Evolutionary conservation across 257 asterid species (phyloP).

Genomic region (Ligustrum vulgare): DNA sequence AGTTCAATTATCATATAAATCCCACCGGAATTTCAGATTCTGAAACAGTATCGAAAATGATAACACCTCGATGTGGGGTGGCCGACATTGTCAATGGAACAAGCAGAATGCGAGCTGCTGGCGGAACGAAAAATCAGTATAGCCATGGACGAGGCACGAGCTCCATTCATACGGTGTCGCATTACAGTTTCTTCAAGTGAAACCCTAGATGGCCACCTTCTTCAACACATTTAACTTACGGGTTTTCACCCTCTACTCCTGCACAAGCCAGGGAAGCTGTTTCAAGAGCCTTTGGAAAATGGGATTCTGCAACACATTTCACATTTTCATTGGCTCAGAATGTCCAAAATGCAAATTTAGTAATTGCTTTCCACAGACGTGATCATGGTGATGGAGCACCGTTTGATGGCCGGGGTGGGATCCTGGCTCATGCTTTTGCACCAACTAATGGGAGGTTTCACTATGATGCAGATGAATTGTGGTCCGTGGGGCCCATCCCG

Average conservation of each 20-base stretch:
- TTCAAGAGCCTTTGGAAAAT: conserved; percentile 25
- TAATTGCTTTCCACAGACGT: conserved; percentile 22
- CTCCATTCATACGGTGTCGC: conserved; percentile 23
- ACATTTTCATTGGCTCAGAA: conserved; percentile 5
- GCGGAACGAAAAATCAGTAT: background rate
- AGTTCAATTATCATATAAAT: conserved; percentile 22
- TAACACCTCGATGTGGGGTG: conserved; percentile 36
- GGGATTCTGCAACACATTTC: conserved; percentile 30
- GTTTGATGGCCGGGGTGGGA: conserved; percentile 37
- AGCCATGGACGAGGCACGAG: background rate
- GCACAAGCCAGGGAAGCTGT: background rate
- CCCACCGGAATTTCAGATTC: conserved; percentile 32
- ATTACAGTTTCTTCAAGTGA: conserved; percentile 21
- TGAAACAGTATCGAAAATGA: conserved; percentile 28
- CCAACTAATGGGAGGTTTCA: conserved; percentile 35
- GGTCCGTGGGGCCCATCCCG: conserved; percentile 3
- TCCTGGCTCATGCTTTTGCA: conserved; percentile 35
- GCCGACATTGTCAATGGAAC: conserved; percentile 37
- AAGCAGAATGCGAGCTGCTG: conserved; percentile 18
- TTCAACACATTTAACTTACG: conserved; percentile 26
- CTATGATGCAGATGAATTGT: conserved; percentile 31
- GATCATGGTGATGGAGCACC: conserved; percentile 30
- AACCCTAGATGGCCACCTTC: conserved; percentile 33
- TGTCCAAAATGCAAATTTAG: conserved; percentile 17
- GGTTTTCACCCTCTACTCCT: conserved; percentile 11